Evolutionary conservation across 345 rosid genomes (phyloP), one percentile per base, ranked within the genome.

Genomic region (Melaleuca quinquenervia): DNA sequence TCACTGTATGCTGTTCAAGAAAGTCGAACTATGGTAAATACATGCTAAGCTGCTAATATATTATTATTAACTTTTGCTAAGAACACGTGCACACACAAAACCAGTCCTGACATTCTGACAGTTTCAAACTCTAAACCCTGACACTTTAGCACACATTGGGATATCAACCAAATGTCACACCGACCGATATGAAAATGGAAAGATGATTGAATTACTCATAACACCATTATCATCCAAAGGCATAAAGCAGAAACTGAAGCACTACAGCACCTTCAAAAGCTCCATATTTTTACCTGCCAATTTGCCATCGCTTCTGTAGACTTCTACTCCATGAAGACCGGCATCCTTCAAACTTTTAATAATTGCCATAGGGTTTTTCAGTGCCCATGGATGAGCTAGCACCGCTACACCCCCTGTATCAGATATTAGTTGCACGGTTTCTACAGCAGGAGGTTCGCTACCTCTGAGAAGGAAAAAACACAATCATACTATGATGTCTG

Each of bases 361-460:
- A 50, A 97, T 86, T 27, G 92, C 85, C 82, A 89, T 92, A 50
- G 98, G 97, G 86, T 97, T 89, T 88, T 95, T 95, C 89, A 97
- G 89, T 48, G 95, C 95, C 99, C 99, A 97, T 21, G 99, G 99
- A 93, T 97, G 99, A 89, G 99, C 99, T 48, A 97, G 93, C 62
- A 97, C 98, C n/a, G 99, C 92, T 86, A 97, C 87, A 76, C 99
- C 99, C 62, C 99, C 99, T 0, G 99, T 95, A 90, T 91, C 90
- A 89, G 88, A 82, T 84, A 97, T 93, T 52, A 97, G 87, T 89
- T 87, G 90, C 85, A 97, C 94, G 22, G 98, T 94, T 88, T 93
- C 98, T 92, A 95, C 98, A 11, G 93, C 91, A 60, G 83, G 89
- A 90, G 99, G 98, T 90, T 97, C 99, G 14, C 90, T 94, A 86